Evolutionary conservation across 805 yeast species (phyloP).

Genomic region (Brettanomyces naardenensis): DNA sequence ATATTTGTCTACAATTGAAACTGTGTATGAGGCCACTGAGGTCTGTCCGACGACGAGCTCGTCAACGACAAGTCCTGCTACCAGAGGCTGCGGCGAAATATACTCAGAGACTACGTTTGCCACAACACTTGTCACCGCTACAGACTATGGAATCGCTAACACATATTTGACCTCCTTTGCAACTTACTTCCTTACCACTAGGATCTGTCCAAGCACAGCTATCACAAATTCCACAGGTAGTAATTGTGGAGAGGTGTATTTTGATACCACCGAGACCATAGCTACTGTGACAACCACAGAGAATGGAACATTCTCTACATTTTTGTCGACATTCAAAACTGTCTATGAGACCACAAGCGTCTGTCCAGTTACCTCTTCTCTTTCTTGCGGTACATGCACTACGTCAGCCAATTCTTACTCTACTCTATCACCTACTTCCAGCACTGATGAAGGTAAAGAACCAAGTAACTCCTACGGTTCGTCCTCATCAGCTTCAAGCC

Average conservation of each 20-base stretch:
- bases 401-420: not conserved
- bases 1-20: too few species aligned
- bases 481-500: slow-evolving; percentile 16
- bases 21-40: too few species aligned
- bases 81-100: slow-evolving; percentile 2
- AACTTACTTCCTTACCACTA: slow-evolving; percentile 3
- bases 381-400: not conserved
- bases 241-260: too few species aligned
- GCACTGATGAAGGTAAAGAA: not conserved
- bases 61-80: too few species aligned
- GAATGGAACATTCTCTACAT: too few species aligned
- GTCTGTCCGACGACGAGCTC: too few species aligned
- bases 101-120: not conserved
- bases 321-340: too few species aligned
- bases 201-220: slow-evolving; percentile 1
- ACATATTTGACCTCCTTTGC: not conserved
- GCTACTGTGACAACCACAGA: too few species aligned
- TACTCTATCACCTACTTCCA: not conserved
- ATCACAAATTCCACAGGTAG: not conserved
- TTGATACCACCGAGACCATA: too few species aligned
- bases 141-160: not conserved
- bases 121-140: not conserved
- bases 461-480: slow-evolving; percentile 4
- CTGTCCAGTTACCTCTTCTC: slow-evolving; percentile 2
- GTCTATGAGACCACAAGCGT: too few species aligned